Base-by-base conservation (phyloP, 1,284 basidiomycete genomes). In the Naganishia sp. region DNA sequence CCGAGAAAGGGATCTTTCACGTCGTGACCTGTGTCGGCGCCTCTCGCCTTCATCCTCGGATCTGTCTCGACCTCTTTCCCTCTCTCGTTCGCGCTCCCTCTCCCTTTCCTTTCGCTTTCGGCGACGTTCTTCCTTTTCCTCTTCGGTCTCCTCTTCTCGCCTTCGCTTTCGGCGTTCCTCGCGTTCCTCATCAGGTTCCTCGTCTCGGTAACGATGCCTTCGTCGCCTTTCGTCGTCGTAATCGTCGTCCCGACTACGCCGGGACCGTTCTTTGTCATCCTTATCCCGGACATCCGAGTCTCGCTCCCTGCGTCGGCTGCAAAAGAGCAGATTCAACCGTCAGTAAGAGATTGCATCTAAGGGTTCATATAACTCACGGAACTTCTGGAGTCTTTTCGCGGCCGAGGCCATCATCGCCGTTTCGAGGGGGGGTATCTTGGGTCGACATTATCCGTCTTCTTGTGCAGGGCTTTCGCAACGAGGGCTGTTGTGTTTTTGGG, bases 331-430 rank as follows among this genome's bases (percentile, higher is more conserved):
- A 32, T 28, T 21, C 31, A 53, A 5, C 5, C 2, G 28, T 28
- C 15, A 11, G 10, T 17, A n/a, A 31, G 11, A n/a, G 13, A 9
- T 13, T 10, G 13, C 35, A 39, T 39, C 7, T 10, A 9, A 6
- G 7, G 35, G 35, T 39, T 39, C 10, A 39, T 13, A 10, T 13
- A 6, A 66, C 67, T 35, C 25, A 68, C 67, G 55, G 56, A 15
- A 66, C 46, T 25, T 68, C 67, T n/a, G 67, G 67, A 21, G 67
- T 68, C 64, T 65, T 62, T 46, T 68, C 67, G 6, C 67, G 39
- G 18, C 67, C 67, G 39, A 68, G 47, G 25, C 54, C 56, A 28
- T 68, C 58, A 7, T 45, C 56, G 31, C 47, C 57, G n/a, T 52
- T 28, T 39, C 63, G 63, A 35, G 67, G 61, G 17, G 67, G 63